Evolutionary conservation across 2,329 filamentous ascomycete genomes (phyloP), one percentile per base, ranked within the genome.

Genomic region (Pseudogymnoascus sp.): DNA sequence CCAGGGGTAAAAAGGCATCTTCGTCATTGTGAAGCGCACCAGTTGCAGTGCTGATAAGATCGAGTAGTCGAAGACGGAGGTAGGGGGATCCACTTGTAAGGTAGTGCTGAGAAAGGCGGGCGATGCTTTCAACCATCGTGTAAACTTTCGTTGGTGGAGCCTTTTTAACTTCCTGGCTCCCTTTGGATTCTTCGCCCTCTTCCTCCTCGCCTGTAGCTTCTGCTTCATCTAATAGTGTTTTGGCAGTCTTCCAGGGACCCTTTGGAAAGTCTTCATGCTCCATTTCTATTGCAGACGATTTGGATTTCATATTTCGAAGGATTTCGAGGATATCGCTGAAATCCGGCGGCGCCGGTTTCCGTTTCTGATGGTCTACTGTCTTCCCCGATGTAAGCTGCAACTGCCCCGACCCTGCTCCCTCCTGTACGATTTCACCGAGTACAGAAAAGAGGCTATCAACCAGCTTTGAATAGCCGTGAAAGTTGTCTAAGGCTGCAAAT

Each of bases 401-500:
- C 63, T 75, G 75, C 49, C 79, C 76, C 1, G 82, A 82, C 66
- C 85, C 88, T 9, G 87, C 84, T 3, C 91, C 91, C 75, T 96
- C 91, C 62, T 91, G 86, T 9, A 95, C 91, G 63, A 97, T 85
- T 65, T 91, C 90, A 62, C 86, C 87, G 4, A 99, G 77, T 0
- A 96, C 91, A 1, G 84, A 79, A 73, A 97, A 99, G 5, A 99
- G 79, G 53, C 87, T 84, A 72, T 96, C 91, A 0, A 96, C 93
- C 63, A 99, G 86, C 16, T 83, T 77, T 0, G 91, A 87, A 73
- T 99, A 97, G 1, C 95, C 95, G 70, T 99, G 95, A 70, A 95
- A 99, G 70, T 91, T 90, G 68, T 97, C 92, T n/a, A 99, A 78
- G 0, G 93, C 91, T 0, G 90, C 89, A 73, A 99, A 97, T 40